Evolutionary conservation across 2,329 filamentous ascomycete genomes (phyloP).

Genomic region (Cylindrodendrum hubeiense): DNA sequence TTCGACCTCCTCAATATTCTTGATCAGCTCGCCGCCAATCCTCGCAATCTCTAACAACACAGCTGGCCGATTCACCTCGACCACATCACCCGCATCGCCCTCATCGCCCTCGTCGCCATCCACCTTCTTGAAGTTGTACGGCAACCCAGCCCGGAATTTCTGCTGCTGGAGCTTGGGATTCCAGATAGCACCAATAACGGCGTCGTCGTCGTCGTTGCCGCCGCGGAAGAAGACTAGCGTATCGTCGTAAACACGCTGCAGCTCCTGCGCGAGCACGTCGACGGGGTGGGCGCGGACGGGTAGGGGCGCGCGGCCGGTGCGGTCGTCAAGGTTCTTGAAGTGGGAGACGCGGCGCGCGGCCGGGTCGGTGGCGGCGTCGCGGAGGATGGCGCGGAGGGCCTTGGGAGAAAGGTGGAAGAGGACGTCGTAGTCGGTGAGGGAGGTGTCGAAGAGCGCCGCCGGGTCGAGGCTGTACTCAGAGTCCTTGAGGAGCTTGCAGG

Average conservation of each 20-base stretch:
- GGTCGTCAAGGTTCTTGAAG: conserved; percentile 85
- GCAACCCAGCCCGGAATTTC: conserved; percentile 77
- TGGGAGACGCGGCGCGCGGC: conserved; percentile 58
- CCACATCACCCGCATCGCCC: conserved; percentile 56
- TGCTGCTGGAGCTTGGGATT: conserved; percentile 67
- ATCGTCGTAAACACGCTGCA: conserved; percentile 75
- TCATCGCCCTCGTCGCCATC: conserved; percentile 47
- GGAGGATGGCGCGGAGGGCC: conserved; percentile 57
- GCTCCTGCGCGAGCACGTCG: conserved; percentile 73
- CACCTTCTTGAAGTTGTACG: conserved; percentile 65
- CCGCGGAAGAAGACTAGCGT: conserved; percentile 86
- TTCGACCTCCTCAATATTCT: conserved; percentile 68
- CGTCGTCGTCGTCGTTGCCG: conserved; percentile 63
- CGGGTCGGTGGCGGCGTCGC: conserved; percentile 52
- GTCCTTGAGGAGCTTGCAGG: conserved; percentile 70
- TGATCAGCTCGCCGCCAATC: conserved; percentile 75
- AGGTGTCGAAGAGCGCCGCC: conserved; percentile 75
- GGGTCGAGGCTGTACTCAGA: conserved; percentile 65
- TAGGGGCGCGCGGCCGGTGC: conserved; percentile 57
- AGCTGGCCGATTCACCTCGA: conserved; percentile 75
- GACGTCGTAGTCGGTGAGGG: conserved; percentile 85
- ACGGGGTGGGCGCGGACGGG: conserved; percentile 72
- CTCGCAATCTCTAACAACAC: conserved; percentile 81
- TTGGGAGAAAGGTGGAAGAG: conserved; percentile 78
- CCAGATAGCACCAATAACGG: conserved; percentile 70